Evolutionary conservation across 2,329 filamentous ascomycete species (phyloP), one percentile per base, ranked within the genome.

Genomic region (Calycina marina): DNA sequence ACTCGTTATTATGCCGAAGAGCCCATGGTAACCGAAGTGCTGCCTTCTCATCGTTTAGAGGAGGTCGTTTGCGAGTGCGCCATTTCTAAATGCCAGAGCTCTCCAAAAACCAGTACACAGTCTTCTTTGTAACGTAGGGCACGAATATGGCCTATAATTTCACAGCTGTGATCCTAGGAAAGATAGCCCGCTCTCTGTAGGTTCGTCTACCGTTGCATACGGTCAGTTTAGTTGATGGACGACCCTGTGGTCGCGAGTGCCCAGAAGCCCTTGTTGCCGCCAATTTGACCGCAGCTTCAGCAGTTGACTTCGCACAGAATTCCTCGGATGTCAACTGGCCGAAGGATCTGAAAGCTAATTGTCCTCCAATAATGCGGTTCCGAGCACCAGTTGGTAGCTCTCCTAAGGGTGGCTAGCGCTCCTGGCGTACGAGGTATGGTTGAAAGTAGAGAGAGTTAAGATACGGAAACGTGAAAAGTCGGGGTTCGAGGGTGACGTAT

Each of bases 1-100:
- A 12, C 25, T 14, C 27, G 8, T 17, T 27, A 27, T 35, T 20
- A 15, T 35, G 25, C n/a, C 27, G 30, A 17, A 18, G 6, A 26
- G n/a, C 28, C 20, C 25, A 35, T 18, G 4, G 13, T 3, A 31
- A 14, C 13, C 25, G 11, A 27, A 13, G 10, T 15, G 25, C n/a
- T 10, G 25, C 25, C 8, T 13, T 9, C 14, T 4, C 25, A 8
- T 27, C 25, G 13, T 11, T 27, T 13, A 27, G 14, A 14, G 14
- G 25, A 11, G 25, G 25, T 3, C 25, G 10, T 14, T 27, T 27
- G 11, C 10, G 8, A 3, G 6, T 11, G 25, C 25, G 25, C 4
- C 13, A 27, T 14, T 27, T 27, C 12, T 27, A 4, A 8, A 4
- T 27, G 3, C 25, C 25, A 8, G 25, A 27, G 11, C 14, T 13